phyloP scores from a whole-genome alignment of 2,329 filamentous ascomycete species.

The Zymoseptoria passerinii region DNA sequence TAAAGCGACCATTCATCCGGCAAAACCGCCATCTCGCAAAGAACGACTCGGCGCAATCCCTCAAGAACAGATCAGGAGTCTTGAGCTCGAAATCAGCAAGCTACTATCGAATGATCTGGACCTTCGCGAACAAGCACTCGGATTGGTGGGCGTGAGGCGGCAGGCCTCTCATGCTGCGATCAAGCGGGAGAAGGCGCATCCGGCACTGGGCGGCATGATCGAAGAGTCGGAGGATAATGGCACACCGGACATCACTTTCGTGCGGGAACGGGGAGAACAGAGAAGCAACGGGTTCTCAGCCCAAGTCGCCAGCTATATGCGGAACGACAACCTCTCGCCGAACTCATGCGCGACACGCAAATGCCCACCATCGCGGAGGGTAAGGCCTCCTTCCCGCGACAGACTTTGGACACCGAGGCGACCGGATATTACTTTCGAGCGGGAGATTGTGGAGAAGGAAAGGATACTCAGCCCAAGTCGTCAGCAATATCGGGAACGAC shows the following conservation, averaged over 20 bases:
- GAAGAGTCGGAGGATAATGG: background rate
- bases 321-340: constrained; percentile 7
- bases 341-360: background rate
- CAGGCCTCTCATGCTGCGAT: constrained; percentile 48
- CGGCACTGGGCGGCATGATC: background rate
- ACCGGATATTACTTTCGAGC: constrained; percentile 16
- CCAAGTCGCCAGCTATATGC: constrained; percentile 20
- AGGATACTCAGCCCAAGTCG: constrained; percentile 1
- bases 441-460: background rate
- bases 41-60: constrained; percentile 67
- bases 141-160: constrained; percentile 37
- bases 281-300: background rate
- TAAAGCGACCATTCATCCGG: constrained; percentile 65
- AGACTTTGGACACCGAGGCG: too few species aligned
- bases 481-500: constrained; percentile 23
- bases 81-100: constrained; percentile 67
- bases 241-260: background rate
- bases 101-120: constrained; percentile 72
- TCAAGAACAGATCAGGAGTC: constrained; percentile 57
- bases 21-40: constrained; percentile 77
- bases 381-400: too few species aligned
- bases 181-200: constrained; percentile 49
- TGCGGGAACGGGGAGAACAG: background rate
- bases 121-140: constrained; percentile 61
- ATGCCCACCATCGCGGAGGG: background rate